Base-by-base conservation (phyloP, 2,329 filamentous ascomycete species). In the Alternaria brassicae region DNA sequence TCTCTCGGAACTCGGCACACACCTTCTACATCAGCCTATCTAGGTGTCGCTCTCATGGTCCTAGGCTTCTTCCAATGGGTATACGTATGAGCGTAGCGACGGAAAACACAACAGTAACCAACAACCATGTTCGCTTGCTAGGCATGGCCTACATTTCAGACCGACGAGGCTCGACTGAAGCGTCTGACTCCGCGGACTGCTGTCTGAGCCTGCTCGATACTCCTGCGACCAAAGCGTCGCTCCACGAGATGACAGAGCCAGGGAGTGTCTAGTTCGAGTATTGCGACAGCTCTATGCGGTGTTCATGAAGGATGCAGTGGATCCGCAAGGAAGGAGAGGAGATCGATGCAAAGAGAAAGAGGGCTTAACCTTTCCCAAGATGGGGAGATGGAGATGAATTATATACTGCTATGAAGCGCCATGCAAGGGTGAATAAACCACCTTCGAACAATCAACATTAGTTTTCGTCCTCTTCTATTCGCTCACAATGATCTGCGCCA, bases 21-120 rank as follows among this genome's bases (percentile, higher is more conserved):
- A 30, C 47, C 62, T 25, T 53, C 57, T 60, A 27, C 58, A 42
- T 60, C 56, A 3, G 9, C 44, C 6, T 56, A 49, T 34, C n/a
- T 67, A 15, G 37, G 56, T 15, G 47, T 53, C 41, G 30, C 40
- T 21, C 54, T 51, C 2, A 34, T 62, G 3, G 13, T 53, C 2
- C 12, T 71, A 12, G 53, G 53, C 17, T 4, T 66, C 13, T 30
- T 65, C 4, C 64, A 68, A 42, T 65, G 61, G 65, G 27, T 61
- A 2, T 51, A 45, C 21, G 53, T 60, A 28, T 68, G 66, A 68
- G 47, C 5, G 12, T 10, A 12, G 21, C 3, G 19, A n/a, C 21
- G 15, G 3, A 25, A 6, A 25, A 19, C 5, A 25, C 25, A 21
- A 48, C 44, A 3, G 13, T 23, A 25, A 32, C 21, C n/a, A 17